A percentile compares a stretch with the other conserved stretches of the same genome.
These are phyloP conservation scores for Xylaria sp. DNA, from an alignment of 2,329 filamentous ascomycete genomes.

Conservation along the genomic window DNA sequence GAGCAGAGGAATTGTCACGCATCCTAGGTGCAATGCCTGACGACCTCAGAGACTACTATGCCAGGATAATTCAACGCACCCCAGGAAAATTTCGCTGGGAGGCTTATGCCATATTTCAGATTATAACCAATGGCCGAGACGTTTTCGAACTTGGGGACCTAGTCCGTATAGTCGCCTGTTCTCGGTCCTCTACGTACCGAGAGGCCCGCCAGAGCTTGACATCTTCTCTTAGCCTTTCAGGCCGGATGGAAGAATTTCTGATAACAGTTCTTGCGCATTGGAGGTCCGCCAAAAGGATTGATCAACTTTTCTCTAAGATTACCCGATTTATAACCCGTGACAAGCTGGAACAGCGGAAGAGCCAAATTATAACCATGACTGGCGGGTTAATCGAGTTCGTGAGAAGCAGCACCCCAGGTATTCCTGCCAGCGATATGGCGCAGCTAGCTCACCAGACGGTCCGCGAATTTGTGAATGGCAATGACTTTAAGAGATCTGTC, in stretches of 20 bases:
- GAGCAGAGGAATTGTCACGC: background rate
- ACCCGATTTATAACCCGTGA: background rate
- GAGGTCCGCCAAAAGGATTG: too few species aligned
- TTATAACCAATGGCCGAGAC: background rate
- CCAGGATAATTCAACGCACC: background rate
- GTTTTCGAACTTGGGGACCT: background rate
- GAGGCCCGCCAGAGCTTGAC: background rate
- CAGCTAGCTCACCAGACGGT: background rate
- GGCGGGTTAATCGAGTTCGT: background rate
- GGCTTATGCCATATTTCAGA: background rate
- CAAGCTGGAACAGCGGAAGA: background rate
- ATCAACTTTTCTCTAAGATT: background rate
- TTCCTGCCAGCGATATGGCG: background rate
- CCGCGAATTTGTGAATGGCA: background rate
- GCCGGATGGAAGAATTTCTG: too few species aligned
- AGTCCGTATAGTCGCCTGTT: background rate
- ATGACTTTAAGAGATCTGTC: background rate
- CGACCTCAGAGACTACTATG: background rate
- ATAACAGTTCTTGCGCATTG: too few species aligned
- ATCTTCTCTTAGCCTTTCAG: background rate
- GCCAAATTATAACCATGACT: background rate
- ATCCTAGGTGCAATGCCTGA: background rate
- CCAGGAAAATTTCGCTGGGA: background rate
- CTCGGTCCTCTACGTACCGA: background rate
- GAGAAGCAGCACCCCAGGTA: too few species aligned